These are phyloP conservation scores for Lodderomyces oxycetoniae DNA, from an alignment of 1,139 yeast genomes.

Conservation along the genomic window DNA sequence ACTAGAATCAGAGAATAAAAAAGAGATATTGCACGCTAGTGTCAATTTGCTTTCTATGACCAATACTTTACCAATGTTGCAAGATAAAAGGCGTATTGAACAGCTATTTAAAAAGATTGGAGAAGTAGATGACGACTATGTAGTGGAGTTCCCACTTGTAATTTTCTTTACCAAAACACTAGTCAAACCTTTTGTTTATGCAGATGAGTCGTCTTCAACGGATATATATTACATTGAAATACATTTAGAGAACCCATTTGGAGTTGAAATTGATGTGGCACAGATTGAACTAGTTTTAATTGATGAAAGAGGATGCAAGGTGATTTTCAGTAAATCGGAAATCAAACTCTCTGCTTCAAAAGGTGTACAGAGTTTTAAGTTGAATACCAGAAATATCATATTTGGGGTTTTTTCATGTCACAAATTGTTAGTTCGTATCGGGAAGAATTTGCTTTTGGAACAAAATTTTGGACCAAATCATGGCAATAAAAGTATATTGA, in stretches of 20 bases:
- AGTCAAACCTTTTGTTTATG: slow-evolving; percentile 24
- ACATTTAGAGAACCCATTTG: slow-evolving; percentile 23
- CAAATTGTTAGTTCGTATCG: slow-evolving; percentile 18
- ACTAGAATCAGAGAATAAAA: slow-evolving; percentile 19
- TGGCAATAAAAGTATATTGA: slow-evolving; percentile 8
- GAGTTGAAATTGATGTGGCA: slow-evolving; percentile 22
- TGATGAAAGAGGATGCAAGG: slow-evolving; percentile 9
- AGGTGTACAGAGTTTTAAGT: slow-evolving; percentile 16
- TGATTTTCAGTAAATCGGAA: not conserved
- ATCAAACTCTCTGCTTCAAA: slow-evolving; percentile 12
- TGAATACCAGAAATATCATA: slow-evolving; percentile 21
- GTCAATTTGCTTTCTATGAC: slow-evolving; percentile 25
- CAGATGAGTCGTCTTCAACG: slow-evolving; percentile 16
- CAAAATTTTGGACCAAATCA: not conserved
- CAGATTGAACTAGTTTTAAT: slow-evolving; percentile 19
- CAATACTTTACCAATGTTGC: slow-evolving; percentile 7
- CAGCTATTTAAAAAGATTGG: slow-evolving; percentile 21
- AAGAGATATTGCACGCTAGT: slow-evolving; percentile 27
- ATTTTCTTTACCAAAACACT: slow-evolving; percentile 25
- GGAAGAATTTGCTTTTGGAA: slow-evolving; percentile 17
- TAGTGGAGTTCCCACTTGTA: slow-evolving; percentile 21
- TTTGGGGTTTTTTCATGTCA: slow-evolving; percentile 23
- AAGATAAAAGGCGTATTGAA: slow-evolving; percentile 19
- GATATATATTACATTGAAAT: slow-evolving; percentile 25
- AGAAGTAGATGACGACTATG: slow-evolving; percentile 16